Base-by-base conservation (phyloP, 192 early-diverging fungal species). In the Allomyces macrogynus region DNA sequence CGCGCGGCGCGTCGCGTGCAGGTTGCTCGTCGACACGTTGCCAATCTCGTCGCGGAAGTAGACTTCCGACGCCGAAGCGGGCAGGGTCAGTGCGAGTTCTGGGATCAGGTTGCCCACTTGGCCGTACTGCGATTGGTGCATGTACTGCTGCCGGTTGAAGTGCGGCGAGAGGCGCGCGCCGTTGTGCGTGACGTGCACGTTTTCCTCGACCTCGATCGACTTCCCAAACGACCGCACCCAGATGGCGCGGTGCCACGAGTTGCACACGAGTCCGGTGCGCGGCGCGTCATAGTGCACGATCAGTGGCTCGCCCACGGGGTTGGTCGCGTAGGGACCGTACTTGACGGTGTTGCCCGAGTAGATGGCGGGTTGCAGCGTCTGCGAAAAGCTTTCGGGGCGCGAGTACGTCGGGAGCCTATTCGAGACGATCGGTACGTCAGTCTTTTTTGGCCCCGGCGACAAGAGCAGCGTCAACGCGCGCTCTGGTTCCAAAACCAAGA, bases 11-110 rank as follows among this genome's bases (percentile, higher is more conserved):
- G 12, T n/a, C 16, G 12, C 49, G 49, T 20, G 16, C 63, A 86
- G 68, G 25, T 78, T 63, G 16, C 94, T 93, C 14, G 96, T 99
- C 10, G 92, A 95, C 63, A 99, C 90, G 72, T 99, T 99, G 26
- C 96, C 96, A 67, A 97, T 89, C 62, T 87, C 86, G 71, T 95
- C 92, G 42, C 86, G 78, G 68, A 83, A 93, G 72, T 90, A 96
- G 61, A 89, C 80, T 43, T 91, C 77, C 14, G 76, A 64, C 9
- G 87, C 89, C 3, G 77, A 72, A 0, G 76, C 77, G 4, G 94
- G 94, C 16, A 97, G 76, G 42, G 67, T 69, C 65, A 84, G 77
- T 60, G 64, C 75, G 49, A 78, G 73, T 65, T 66, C 73, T 61
- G 75, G 77, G 63, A 83, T 70, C 49, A 75, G 78, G 70, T 80